These are phyloP conservation scores for Candida adriatica DNA, from an alignment of 805 yeast species.

Conservation along the genomic window DNA sequence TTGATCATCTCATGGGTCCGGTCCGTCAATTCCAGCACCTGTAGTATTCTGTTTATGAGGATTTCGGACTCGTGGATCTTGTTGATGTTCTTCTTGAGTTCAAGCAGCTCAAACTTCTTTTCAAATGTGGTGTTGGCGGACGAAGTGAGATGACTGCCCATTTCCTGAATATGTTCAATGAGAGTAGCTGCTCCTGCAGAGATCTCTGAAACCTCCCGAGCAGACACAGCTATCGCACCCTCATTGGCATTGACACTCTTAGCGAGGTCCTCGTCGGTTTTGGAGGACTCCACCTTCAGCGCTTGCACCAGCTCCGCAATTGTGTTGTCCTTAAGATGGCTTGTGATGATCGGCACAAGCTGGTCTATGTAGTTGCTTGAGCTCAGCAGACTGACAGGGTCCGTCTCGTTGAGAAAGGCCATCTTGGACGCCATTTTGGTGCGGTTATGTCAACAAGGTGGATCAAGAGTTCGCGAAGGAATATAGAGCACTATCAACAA, in stretches of 20 bases:
- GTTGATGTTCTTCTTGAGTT: constrained; percentile 52
- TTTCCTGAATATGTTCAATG: constrained; percentile 43
- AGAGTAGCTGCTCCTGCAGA: constrained; percentile 50
- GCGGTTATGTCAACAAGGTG: no score
- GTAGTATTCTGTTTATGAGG: constrained; percentile 65
- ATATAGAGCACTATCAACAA: no score
- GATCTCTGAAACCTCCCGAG: constrained; percentile 56
- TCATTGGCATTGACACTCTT: constrained; percentile 56
- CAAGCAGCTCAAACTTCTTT: constrained; percentile 52
- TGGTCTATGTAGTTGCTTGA: constrained; percentile 74
- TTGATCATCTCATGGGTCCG: constrained; percentile 76
- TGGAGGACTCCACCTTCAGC: constrained; percentile 49
- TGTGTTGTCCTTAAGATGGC: constrained; percentile 48
- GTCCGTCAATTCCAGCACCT: constrained; percentile 79
- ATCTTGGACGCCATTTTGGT: no score
- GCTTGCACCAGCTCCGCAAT: constrained; percentile 49
- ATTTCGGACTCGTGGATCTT: constrained; percentile 68
- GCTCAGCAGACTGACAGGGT: constrained; percentile 19
- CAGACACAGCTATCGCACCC: constrained; percentile 46
- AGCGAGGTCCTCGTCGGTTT: constrained; percentile 58
- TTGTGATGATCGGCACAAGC: constrained; percentile 66
- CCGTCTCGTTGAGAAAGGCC: constrained; percentile 18
- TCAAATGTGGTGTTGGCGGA: constrained; percentile 62
- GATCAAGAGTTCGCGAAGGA: no score
- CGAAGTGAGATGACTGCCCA: constrained; percentile 51